Evolutionary conservation across 1,139 yeast genomes (phyloP).

Genomic region (Nadsonia commutata): DNA sequence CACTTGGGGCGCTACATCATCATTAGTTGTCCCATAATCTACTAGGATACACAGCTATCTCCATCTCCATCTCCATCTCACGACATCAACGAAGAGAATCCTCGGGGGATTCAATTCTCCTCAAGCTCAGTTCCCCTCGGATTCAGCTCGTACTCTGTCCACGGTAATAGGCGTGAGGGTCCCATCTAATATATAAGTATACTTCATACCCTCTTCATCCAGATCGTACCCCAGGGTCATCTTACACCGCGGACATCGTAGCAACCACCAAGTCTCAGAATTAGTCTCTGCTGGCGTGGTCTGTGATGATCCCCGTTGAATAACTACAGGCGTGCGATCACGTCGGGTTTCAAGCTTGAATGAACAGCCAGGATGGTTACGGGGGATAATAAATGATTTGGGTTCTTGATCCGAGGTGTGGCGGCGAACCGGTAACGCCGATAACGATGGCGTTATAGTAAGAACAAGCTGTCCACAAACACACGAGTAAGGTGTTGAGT

Average conservation of each 20-base stretch:
- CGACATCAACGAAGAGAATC: too few species aligned
- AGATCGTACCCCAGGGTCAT: slow-evolving; percentile 8
- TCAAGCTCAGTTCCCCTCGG: neutral
- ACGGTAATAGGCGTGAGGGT: neutral
- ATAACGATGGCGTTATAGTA: neutral
- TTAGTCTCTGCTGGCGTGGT: neutral
- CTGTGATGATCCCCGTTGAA: neutral
- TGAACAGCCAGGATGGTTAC: neutral
- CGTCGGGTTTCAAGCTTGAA: neutral
- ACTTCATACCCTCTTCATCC: slow-evolving; percentile 3
- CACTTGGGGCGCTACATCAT: too few species aligned
- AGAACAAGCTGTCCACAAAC: neutral
- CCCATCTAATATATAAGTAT: slow-evolving; percentile 3
- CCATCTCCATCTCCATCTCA: too few species aligned
- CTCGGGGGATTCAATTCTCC: too few species aligned
- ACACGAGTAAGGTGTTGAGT: neutral
- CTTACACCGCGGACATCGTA: slow-evolving; percentile 7
- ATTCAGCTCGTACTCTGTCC: neutral
- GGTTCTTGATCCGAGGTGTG: neutral
- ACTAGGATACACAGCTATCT: too few species aligned
- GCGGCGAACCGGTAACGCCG: neutral
- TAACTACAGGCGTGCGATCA: neutral
- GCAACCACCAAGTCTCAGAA: slow-evolving; percentile 7
- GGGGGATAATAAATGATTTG: neutral
- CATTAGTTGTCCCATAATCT: too few species aligned